phyloP scores from a whole-genome alignment of 176 grass and related monocot species.

The Cenchrus fungigraminus region DNA sequence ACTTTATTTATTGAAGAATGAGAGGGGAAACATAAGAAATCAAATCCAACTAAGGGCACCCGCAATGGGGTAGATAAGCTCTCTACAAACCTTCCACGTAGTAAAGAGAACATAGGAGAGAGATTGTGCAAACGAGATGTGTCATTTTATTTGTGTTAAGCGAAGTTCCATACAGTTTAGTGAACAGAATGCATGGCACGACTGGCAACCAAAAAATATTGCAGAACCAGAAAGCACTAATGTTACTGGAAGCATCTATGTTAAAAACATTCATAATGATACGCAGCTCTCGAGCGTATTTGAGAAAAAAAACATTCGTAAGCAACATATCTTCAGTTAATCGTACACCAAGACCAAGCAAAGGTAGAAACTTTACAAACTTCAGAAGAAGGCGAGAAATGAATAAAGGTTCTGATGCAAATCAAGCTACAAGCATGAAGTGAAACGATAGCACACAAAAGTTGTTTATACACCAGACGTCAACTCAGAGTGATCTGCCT shows the following conservation, averaged over 20 bases:
- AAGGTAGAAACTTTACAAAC: not conserved
- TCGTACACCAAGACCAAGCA: no score
- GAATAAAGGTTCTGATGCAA: not conserved
- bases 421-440: not conserved
- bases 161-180: slow-evolving; percentile 14
- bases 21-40: no score
- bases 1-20: no score
- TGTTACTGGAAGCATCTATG: not conserved
- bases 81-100: no score
- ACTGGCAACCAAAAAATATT: no score
- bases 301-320: not conserved
- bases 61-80: no score
- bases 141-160: not conserved
- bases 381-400: not conserved
- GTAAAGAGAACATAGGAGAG: no score
- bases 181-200: not conserved
- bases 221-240: not conserved
- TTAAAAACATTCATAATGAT: not conserved
- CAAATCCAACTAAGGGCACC: no score
- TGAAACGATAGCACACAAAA: not conserved
- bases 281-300: no score
- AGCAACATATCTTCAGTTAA: not conserved
- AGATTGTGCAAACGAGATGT: not conserved
- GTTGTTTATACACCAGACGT: not conserved
- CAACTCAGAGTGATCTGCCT: not conserved